These are phyloP conservation scores for Saccharum spontaneum DNA, from an alignment of 176 grass and related monocot species.

Conservation along the genomic window DNA sequence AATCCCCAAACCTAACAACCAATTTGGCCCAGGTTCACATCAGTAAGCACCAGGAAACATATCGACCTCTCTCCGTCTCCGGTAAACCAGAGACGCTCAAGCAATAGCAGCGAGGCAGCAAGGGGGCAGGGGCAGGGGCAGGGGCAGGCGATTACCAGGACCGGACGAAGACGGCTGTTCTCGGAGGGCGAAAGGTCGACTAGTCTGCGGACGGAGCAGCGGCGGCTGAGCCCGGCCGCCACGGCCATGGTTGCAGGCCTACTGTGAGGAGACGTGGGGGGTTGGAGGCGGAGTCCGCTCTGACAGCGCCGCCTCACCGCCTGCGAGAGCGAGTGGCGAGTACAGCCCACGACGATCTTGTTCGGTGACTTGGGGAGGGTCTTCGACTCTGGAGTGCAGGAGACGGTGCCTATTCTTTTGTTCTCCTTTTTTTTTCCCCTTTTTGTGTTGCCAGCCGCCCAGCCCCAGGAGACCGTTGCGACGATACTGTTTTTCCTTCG, in stretches of 20 bases:
- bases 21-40: slow-evolving; percentile 28
- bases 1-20: slow-evolving; percentile 35
- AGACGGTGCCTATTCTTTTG: slow-evolving; percentile 15
- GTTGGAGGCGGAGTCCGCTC: not conserved
- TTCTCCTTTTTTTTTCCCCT: not conserved
- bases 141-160: slow-evolving; percentile 21
- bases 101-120: not conserved
- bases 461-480: slow-evolving; percentile 43
- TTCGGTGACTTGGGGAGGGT: slow-evolving; percentile 13
- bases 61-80: not conserved
- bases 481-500: slow-evolving; percentile 20
- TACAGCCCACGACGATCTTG: slow-evolving; percentile 45
- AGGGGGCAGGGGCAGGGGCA: not conserved
- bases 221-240: not conserved
- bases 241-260: not conserved
- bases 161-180: slow-evolving; percentile 13
- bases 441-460: not conserved
- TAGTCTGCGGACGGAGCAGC: slow-evolving; percentile 10
- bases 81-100: not conserved
- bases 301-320: slow-evolving; percentile 45
- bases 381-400: slow-evolving; percentile 10
- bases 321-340: slow-evolving; percentile 18
- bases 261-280: not conserved
- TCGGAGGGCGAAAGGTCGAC: not conserved
- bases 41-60: slow-evolving; percentile 6